These are phyloP conservation scores for Scleroderma bovista DNA, from an alignment of 768 basidiomycete species.

Conservation along the genomic window DNA sequence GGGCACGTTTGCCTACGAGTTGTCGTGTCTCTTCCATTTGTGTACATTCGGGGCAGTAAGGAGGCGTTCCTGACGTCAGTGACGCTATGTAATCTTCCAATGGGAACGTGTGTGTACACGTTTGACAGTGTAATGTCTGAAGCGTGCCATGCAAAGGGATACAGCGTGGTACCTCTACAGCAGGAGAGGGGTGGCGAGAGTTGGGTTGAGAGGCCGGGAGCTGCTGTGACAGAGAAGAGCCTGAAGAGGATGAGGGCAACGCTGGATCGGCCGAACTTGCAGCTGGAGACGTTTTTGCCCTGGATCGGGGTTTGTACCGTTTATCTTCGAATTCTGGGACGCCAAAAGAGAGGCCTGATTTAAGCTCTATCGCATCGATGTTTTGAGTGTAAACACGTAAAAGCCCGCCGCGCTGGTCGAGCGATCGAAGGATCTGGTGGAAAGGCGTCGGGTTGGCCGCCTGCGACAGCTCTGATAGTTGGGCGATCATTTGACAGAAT, in stretches of 20 bases:
- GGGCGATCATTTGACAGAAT: constrained; percentile 88
- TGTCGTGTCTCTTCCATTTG: constrained; percentile 63
- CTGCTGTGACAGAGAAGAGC: constrained; percentile 11
- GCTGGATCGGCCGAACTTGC: constrained; percentile 10
- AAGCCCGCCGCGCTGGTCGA: constrained; percentile 72
- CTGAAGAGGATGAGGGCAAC: constrained; percentile 4
- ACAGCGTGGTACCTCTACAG: constrained; percentile 64
- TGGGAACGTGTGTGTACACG: constrained; percentile 70
- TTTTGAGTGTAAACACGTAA: constrained; percentile 92
- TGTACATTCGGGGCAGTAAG: constrained; percentile 76
- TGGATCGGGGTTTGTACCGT: constrained; percentile 48
- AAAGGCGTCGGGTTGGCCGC: constrained; percentile 76
- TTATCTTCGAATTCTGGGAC: constrained; percentile 63
- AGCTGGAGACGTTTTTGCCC: constrained; percentile 30
- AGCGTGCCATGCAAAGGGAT: constrained; percentile 90
- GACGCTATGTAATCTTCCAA: constrained; percentile 55
- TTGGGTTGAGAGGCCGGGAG: constrained; percentile 14
- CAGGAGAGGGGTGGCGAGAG: constrained; percentile 45
- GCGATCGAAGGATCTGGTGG: constrained; percentile 64
- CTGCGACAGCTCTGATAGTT: constrained; percentile 66
- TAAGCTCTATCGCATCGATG: constrained; percentile 83
- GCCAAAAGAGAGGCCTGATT: constrained; percentile 85
- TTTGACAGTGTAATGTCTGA: constrained; percentile 71
- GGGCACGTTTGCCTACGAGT: constrained; percentile 69
- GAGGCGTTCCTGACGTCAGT: constrained; percentile 56